Percentiles rank a stretch among this genome's conserved stretches.
These are phyloP conservation scores for Pyrenopolyporus hunteri DNA, from an alignment of 495 filamentous ascomycete species.

Conservation along the genomic window DNA sequence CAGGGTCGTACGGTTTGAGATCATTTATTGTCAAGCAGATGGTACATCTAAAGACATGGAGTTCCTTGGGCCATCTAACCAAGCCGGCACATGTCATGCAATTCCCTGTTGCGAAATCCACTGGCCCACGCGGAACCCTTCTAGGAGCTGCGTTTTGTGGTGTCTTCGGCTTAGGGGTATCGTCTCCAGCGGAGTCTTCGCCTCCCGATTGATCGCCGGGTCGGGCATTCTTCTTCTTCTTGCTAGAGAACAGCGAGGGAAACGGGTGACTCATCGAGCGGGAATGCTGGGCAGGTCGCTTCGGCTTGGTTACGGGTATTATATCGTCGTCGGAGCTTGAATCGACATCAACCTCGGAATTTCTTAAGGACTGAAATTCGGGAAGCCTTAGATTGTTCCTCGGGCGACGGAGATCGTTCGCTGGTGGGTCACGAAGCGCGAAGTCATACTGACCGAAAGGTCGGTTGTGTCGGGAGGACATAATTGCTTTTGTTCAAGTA, in stretches of 20 bases:
- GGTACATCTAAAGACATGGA: conserved; percentile 81
- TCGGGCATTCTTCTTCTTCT: conserved; percentile 54
- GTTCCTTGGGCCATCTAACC: conserved; percentile 80
- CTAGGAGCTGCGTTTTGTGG: conserved; percentile 36
- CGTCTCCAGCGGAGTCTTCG: conserved; percentile 39
- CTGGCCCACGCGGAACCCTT: conserved; percentile 39
- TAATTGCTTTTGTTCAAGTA: conserved; percentile 5
- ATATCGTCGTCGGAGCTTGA: conserved; percentile 54
- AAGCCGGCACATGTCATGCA: conserved; percentile 84
- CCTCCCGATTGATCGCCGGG: conserved; percentile 29
- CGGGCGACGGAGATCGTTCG: conserved; percentile 29
- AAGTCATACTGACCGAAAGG: conserved; percentile 42
- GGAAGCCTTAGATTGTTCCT: conserved; percentile 38
- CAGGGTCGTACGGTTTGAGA: conserved; percentile 56
- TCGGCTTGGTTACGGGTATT: conserved; percentile 43
- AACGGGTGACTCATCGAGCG: conserved; percentile 82
- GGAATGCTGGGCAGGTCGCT: conserved; percentile 54
- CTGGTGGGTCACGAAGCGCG: conserved; percentile 28
- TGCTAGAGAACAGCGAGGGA: conserved; percentile 65
- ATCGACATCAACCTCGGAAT: conserved; percentile 36
- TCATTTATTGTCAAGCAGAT: conserved; percentile 90
- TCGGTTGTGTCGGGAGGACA: conserved; percentile 38
- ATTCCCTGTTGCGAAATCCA: conserved; percentile 67
- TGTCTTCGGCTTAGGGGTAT: conserved; percentile 31
- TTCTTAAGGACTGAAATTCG: conserved; percentile 22